Evolutionary conservation across 1,284 basidiomycete species (phyloP), one percentile per base, ranked within the genome.

Genomic region (Cystobasidium pallidum): DNA sequence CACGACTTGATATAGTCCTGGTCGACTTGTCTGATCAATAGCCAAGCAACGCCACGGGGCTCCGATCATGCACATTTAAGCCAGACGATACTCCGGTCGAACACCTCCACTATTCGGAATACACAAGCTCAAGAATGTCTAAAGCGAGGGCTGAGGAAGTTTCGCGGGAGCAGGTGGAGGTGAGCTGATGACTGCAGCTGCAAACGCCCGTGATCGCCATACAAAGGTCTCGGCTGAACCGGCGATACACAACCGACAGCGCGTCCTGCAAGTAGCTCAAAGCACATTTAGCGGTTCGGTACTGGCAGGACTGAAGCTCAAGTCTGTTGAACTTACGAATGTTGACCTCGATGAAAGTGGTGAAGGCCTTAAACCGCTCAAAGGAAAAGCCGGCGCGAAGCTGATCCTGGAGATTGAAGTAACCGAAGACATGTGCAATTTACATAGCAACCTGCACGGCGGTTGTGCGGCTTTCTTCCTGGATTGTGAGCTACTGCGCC

Each of bases 401-500:
- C 39, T 70, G 26, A 28, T 43, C 7, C 30, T 70, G 13, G 67
- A 70, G 24, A 8, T 70, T 10, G 67, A 70, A 49, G 67, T 70
- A n/a, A 70, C 67, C 28, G 32, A 51, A 41, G 67, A 26, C 4
- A 70, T 70, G 67, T 51, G 57, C 34, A 70, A 70, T 52, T 24
- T 62, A 28, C 45, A 58, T n/a, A 32, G 58, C 28, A 70, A 36
- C 19, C 57, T 70, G 26, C 67, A 70, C 30, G 67, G 67, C 15
- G 67, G 67, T 24, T 70, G 67, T 61, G 55, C 57, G 4, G 67
- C 67, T 28, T 61, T 62, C 67, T 43, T 70, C 13, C 58, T 70
- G 34, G 67, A 70, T 41, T 24, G 62, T 64, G 30, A 64, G 62
- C 26, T 24, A 17, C 28, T 30, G 17, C 26, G 3, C 3, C 41